phyloP scores from a whole-genome alignment of 257 asterid species.

The Leptodermis oblonga region DNA sequence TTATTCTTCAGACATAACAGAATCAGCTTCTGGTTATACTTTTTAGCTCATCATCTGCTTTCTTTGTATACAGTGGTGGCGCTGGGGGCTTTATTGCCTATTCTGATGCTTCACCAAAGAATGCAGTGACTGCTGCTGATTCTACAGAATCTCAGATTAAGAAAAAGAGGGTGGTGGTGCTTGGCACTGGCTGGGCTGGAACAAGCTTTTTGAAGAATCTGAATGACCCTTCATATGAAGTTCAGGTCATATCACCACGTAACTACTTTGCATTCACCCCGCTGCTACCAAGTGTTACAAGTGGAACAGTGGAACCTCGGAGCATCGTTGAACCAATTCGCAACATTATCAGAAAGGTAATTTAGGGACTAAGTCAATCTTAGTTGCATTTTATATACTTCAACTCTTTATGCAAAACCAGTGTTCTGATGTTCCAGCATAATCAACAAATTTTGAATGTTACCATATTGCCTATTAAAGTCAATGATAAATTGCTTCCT shows the following conservation, averaged over 20 bases:
- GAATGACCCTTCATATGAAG: constrained; percentile 68
- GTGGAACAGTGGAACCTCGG: constrained; percentile 93
- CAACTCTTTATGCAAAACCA: neutral
- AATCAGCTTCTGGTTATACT: neutral
- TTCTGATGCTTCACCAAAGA: constrained; percentile 56
- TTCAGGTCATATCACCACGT: constrained; percentile 94
- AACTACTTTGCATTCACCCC: constrained; percentile 96
- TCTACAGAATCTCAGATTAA: constrained; percentile 35
- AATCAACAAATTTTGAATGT: neutral
- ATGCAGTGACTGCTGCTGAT: constrained; percentile 30
- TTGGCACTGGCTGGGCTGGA: constrained; percentile 99
- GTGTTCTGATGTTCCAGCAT: neutral
- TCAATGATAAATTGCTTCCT: neutral
- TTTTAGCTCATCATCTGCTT: neutral
- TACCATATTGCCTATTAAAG: neutral
- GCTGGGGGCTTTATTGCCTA: constrained; percentile 78
- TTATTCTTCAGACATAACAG: neutral
- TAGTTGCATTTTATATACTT: neutral
- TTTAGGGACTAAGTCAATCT: neutral
- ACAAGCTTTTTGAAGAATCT: constrained; percentile 77
- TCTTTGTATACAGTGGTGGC: constrained; percentile 45
- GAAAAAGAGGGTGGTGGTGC: constrained; percentile 84
- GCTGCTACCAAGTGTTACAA: constrained; percentile 88
- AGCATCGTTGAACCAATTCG: constrained; percentile 95
- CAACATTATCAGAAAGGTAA: constrained; percentile 79